Evolutionary conservation across 2,329 filamentous ascomycete species (phyloP), one percentile per base, ranked within the genome.

Genomic region (Scedosporium apiospermum): DNA sequence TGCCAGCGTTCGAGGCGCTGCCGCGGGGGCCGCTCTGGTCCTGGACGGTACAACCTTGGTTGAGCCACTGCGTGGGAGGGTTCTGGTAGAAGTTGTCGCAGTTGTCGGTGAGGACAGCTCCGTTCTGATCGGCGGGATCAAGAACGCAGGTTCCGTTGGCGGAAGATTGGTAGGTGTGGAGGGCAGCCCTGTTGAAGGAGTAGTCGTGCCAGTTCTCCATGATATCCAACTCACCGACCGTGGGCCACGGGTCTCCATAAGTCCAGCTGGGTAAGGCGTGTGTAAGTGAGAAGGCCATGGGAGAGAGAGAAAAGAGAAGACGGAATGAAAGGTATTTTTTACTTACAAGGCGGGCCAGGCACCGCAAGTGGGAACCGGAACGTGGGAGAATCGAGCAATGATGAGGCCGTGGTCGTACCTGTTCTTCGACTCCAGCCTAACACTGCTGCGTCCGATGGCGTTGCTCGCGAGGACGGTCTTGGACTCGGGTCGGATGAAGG

Each of bases 271-370:
- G 26, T 38, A 14, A 12, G 14, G n/a, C 4, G 21, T 27, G 21
- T 34, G 21, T n/a, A 44, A 41, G 12, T 23, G 14, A 16, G 6
- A 42, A 42, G 16, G 12, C 4, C 0, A 23, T 1, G n/a, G 9
- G 14, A n/a, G 41, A 7, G 59, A 41, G 30, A 34, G 30, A 49
- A 9, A 9, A 49, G 51, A 30, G 34, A 30, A 5, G 42, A 4
- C 23, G 23, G 23, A 23, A 23, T 23, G 23, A 23, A 5, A 2
- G 41, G n/a, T 46, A 23, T 3, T 41, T 38, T 49, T 60, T 23
- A 69, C 76, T 73, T 76, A 84, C 80, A 88, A 80, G 75, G 88
- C 87, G 3, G 89, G 89, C 89, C 89, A 92, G 6, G 82, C 79
- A 60, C 89, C 88, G 67, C 89, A 91, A 53, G 79, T 76, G 9